Evolutionary conservation across 306 rosid genomes (phyloP), one percentile per base, ranked within the genome.

Genomic region (Rosa multiflora): DNA sequence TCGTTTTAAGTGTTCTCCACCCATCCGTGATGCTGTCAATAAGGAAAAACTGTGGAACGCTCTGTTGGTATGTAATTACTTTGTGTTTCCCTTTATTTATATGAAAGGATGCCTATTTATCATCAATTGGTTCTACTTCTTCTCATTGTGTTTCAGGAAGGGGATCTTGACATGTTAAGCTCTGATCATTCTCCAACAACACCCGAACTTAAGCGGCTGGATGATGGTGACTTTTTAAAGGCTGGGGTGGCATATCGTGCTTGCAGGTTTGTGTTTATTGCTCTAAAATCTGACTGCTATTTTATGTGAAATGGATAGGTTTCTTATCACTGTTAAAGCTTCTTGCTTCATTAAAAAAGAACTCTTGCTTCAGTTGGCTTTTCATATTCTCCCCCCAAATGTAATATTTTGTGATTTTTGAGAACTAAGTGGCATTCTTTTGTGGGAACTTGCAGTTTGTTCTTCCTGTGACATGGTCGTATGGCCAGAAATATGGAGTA

Each of bases 161-260:
- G 97, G 76, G 86, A 92, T 76, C 85, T 95, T 74, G 96, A 95
- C 89, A 82, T 90, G 83, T 77, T 95, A 61, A 92, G 86, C 68
- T 90, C 99, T 73, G 99, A 95, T 83, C 99, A 95, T 83, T 95
- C 98, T 48, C 98, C 99, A 9, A 88, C 98, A 6, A 68, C 79
- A n/a, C 98, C 98, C 43, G 81, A 92, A 76, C 99, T 91, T 79
- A 95, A 95, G 93, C 96, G 86, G 73, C 91, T 88, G 62, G 82
- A 91, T 44, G 91, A 88, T 72, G 99, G 98, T 40, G 85, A 95
- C 84, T 91, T 95, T 82, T 83, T 95, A 81, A 95, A 15, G 86
- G 99, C 98, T 26, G 99, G 99, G 99, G 99, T 68, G 99, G 99
- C 78, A 83, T 95, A 80, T 95, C 98, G 1, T 84, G 96, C 78